phyloP scores from a whole-genome alignment of 2,329 filamentous ascomycete genomes.

The Beauveria pseudobassiana region DNA sequence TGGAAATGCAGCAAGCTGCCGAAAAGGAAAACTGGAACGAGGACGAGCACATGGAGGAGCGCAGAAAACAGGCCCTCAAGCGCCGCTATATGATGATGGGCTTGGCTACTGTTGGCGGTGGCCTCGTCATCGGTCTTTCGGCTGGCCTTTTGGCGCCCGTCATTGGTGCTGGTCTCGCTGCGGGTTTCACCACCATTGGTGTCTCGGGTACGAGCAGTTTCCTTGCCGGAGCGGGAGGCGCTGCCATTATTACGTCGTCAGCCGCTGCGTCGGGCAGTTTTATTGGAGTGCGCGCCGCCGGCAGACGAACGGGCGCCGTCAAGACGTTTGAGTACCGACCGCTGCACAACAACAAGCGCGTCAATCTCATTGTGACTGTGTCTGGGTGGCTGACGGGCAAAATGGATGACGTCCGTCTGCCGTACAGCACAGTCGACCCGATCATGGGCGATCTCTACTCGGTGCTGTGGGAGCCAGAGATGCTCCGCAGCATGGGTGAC shows the following conservation, averaged over 20 bases:
- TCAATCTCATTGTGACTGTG: constrained; percentile 91
- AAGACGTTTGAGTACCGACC: constrained; percentile 96
- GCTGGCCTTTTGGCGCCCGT: constrained; percentile 87
- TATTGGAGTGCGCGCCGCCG: constrained; percentile 79
- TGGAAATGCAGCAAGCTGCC: constrained; percentile 95
- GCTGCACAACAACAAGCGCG: constrained; percentile 93
- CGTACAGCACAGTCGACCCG: constrained; percentile 92
- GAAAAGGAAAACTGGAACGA: constrained; percentile 98
- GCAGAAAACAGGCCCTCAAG: constrained; percentile 74
- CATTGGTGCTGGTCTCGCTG: constrained; percentile 87
- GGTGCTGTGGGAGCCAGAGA: constrained; percentile 94
- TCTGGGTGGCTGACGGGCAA: constrained; percentile 99
- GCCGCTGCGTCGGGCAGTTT: constrained; percentile 80
- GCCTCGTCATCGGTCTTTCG: constrained; percentile 89
- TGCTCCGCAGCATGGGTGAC: constrained; percentile 95
- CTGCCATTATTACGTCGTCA: constrained; percentile 86
- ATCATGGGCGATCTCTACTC: constrained; percentile 99
- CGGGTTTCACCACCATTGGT: constrained; percentile 91
- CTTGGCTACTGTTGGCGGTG: constrained; percentile 88
- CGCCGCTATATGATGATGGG: constrained; percentile 92
- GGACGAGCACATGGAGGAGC: constrained; percentile 81
- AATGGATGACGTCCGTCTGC: constrained; percentile 89
- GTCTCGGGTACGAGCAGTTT: constrained; percentile 84
- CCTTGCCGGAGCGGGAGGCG: constrained; percentile 83
- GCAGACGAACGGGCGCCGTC: constrained; percentile 81